phyloP scores from a whole-genome alignment of 2,329 filamentous ascomycete species.

The Cladosporium sp. region DNA sequence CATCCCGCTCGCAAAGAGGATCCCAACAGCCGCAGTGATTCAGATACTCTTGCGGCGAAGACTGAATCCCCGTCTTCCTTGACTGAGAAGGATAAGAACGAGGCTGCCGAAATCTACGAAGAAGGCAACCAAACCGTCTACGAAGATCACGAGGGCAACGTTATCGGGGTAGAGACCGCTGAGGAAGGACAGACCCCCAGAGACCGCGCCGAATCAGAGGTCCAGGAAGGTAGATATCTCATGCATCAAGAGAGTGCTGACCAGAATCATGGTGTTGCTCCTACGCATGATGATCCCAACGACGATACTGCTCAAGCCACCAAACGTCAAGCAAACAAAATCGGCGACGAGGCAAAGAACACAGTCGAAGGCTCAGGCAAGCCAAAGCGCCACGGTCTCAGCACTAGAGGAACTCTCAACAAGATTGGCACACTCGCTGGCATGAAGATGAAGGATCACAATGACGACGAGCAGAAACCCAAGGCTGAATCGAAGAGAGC shows the following conservation, averaged over 20 bases:
- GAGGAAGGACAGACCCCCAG: conserved; percentile 40
- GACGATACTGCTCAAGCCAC: conserved; percentile 39
- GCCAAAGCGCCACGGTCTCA: conserved; percentile 37
- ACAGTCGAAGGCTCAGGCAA: conserved; percentile 33
- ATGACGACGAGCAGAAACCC: conserved; percentile 25
- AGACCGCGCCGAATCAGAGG: conserved; percentile 59
- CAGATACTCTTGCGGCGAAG: conserved; percentile 41
- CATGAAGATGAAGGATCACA: conserved; percentile 11
- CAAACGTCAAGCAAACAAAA: conserved; percentile 35
- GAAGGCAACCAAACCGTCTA: conserved; percentile 76
- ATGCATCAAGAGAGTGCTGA: conserved; percentile 48
- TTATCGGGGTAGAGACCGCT: conserved; percentile 61
- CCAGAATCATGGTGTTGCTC: conserved; percentile 36
- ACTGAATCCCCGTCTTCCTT: conserved; percentile 29
- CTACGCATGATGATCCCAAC: conserved; percentile 43
- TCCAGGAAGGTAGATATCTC: conserved; percentile 45
- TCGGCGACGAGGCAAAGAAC: conserved; percentile 66
- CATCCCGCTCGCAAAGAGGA: conserved; percentile 52
- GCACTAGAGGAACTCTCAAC: conserved; percentile 37
- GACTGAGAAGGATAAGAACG: conserved; percentile 29
- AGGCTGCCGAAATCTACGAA: conserved; percentile 61
- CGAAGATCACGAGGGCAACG: conserved; percentile 83
- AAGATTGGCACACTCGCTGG: conserved; percentile 30
- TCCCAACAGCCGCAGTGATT: conserved; percentile 37
- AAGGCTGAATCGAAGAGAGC: conserved; percentile 44